Conservation (phyloP, 208 protist species). For the Leishmania gerbilli region DNA sequence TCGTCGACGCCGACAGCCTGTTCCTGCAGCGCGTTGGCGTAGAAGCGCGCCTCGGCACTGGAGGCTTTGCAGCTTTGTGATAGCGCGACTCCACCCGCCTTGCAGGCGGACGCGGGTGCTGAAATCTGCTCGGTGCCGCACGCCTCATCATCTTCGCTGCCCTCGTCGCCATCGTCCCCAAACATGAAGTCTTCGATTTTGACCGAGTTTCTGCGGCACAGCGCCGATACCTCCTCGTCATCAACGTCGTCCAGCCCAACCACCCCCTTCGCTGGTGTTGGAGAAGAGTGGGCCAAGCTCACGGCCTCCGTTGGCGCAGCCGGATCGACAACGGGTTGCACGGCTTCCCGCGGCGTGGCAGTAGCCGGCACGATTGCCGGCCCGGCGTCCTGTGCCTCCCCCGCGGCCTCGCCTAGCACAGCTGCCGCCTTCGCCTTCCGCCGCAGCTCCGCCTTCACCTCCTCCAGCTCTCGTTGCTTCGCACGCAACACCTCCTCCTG, state of each 20-base stretch:
- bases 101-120: not conserved
- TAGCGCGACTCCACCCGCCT: not conserved
- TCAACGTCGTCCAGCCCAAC: constrained; percentile 30
- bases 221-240: constrained; percentile 30
- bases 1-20: constrained; percentile 32
- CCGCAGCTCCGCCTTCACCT: constrained; percentile 12
- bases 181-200: constrained; percentile 50
- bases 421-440: constrained; percentile 5
- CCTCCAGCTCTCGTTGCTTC: constrained; percentile 30
- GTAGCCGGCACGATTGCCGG: constrained; percentile 1
- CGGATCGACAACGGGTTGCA: constrained; percentile 11
- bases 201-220: constrained; percentile 30
- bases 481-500: constrained; percentile 26
- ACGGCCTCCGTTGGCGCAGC: constrained; percentile 2
- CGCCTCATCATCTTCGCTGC: not conserved
- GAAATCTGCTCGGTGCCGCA: not conserved
- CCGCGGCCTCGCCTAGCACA: constrained; percentile 3
- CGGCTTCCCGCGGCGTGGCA: constrained; percentile 16
- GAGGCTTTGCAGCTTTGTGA: not conserved
- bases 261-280: not conserved
- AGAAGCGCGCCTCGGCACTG: constrained; percentile 37
- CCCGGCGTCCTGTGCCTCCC: not conserved
- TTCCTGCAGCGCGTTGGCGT: constrained; percentile 45
- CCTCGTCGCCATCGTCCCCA: constrained; percentile 24
- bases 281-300: not conserved